Evolutionary conservation across 257 asterid species (phyloP), one percentile per base, ranked within the genome.

Genomic region (Solanum habrochaites): DNA sequence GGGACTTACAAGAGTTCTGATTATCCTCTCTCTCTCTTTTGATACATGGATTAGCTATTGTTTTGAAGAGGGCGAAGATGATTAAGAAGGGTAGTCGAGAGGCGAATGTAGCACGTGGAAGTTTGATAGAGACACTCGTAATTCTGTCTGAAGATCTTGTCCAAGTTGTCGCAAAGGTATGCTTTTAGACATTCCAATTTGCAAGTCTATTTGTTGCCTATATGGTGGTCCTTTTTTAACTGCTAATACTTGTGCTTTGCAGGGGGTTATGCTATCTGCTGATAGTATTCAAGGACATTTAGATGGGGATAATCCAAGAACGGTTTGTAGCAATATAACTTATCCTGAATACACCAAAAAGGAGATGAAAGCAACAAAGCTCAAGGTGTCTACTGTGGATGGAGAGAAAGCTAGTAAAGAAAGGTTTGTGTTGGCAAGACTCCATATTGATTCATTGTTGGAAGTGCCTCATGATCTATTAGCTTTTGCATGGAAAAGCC

Each of bases 161-260:
- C 75, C 98, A 96, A 93, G 93, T 96, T 88, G 97, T 96, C 87
- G 98, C 95, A 70, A 94, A 93, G 99, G 99, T 91, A 90, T 72
- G 93, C 87, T 49, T 42, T 70, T 32, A 40, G 85, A 60, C 87
- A 15, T 90, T 67, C 69, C 23, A 18, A 23, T 32, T 73, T 47
- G 62, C 31, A 58, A 88, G 86, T 87, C 43, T 71, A 32, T 81
- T 29, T 20, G 32, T 13, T 73, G 29, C 11, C 6, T 8, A 32
- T 67, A 66, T 23, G 64, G 16, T 32, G 83, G 39, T 73, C 78
- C 52, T 18, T 15, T 66, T 89, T 64, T 39, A 84, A 40, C 25
- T 83, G n/a, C 86, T 70, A 37, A 27, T 86, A 56, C 72, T 87
- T 78, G 32, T 85, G 71, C 45, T 31, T 88, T 85, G 77, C 91